These are phyloP conservation scores for Plantago elongata DNA, from an alignment of 257 asterid species.

Conservation along the genomic window DNA sequence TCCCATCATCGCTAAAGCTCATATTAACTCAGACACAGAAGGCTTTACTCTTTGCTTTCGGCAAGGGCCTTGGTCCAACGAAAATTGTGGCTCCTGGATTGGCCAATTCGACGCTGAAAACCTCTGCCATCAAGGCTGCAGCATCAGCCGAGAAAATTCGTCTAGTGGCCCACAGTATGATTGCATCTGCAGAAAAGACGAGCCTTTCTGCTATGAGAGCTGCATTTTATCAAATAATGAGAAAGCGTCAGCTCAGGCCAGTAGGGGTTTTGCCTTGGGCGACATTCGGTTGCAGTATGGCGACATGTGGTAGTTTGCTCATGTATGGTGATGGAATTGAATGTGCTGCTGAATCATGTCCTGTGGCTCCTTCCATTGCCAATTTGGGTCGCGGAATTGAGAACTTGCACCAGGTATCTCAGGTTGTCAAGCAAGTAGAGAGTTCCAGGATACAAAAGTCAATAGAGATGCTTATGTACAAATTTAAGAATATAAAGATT, in stretches of 20 bases:
- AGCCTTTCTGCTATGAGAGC: slow-evolving; percentile 86
- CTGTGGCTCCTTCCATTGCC: slow-evolving; percentile 84
- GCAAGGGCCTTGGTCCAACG: slow-evolving; percentile 56
- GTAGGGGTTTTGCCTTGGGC: slow-evolving; percentile 67
- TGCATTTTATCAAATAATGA: slow-evolving; percentile 86
- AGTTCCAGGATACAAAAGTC: slow-evolving; percentile 60
- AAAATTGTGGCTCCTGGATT: slow-evolving; percentile 46
- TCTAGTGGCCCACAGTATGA: slow-evolving; percentile 59
- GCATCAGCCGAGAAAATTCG: slow-evolving; percentile 80
- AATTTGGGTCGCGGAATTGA: slow-evolving; percentile 87
- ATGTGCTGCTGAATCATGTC: slow-evolving; percentile 83
- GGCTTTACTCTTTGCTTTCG: slow-evolving; percentile 42
- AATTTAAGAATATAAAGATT: slow-evolving; percentile 49
- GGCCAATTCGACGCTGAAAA: slow-evolving; percentile 33
- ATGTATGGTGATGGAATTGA: slow-evolving; percentile 84
- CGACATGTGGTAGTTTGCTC: slow-evolving; percentile 73
- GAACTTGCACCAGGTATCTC: slow-evolving; percentile 66
- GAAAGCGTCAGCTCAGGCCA: slow-evolving; percentile 51
- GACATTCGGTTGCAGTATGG: slow-evolving; percentile 83
- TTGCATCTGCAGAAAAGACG: slow-evolving; percentile 83
- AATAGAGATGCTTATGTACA: slow-evolving; percentile 55
- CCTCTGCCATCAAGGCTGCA: slow-evolving; percentile 50
- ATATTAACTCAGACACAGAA: slow-evolving; percentile 61
- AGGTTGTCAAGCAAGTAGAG: slow-evolving; percentile 49
- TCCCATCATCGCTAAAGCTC: slow-evolving; percentile 68